These are phyloP conservation scores for Eleusine coracana DNA, from an alignment of 176 grass and related monocot species.

Conservation along the genomic window DNA sequence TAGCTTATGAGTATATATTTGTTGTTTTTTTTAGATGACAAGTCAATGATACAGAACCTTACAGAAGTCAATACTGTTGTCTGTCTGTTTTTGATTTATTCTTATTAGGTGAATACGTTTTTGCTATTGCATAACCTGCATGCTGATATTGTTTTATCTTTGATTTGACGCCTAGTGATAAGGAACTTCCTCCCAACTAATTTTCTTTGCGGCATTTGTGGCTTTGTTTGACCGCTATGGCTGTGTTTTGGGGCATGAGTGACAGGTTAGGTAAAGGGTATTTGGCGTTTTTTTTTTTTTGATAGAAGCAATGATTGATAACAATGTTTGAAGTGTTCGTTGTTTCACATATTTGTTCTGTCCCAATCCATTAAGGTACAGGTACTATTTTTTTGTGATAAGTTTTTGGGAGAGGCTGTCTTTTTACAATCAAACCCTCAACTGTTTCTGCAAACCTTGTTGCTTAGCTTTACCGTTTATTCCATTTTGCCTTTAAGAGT, in stretches of 20 bases:
- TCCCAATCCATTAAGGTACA: background rate
- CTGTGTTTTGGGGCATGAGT: constrained; percentile 34
- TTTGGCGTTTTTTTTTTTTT: background rate
- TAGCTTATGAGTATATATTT: background rate
- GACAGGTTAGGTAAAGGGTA: constrained; percentile 49
- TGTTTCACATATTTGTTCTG: constrained; percentile 17
- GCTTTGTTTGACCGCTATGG: constrained; percentile 29
- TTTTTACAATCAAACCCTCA: background rate
- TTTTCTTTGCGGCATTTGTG: constrained; percentile 41
- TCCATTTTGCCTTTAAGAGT: background rate
- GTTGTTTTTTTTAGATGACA: background rate
- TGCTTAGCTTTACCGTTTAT: background rate
- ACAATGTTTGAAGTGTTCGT: constrained; percentile 21
- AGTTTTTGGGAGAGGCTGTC: background rate
- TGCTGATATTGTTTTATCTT: constrained; percentile 33
- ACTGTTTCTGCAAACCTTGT: constrained; percentile 2
- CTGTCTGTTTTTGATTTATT: constrained; percentile 13
- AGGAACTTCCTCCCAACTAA: constrained; percentile 27
- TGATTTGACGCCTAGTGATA: constrained; percentile 27
- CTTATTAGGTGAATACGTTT: background rate
- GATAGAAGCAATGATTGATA: constrained; percentile 42
- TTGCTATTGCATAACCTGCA: constrained; percentile 27
- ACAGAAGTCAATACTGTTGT: background rate
- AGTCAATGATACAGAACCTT: background rate
- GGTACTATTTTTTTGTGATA: background rate